Evolutionary conservation across 768 basidiomycete genomes (phyloP).

Genomic region (Tylopilus intermedius): DNA sequence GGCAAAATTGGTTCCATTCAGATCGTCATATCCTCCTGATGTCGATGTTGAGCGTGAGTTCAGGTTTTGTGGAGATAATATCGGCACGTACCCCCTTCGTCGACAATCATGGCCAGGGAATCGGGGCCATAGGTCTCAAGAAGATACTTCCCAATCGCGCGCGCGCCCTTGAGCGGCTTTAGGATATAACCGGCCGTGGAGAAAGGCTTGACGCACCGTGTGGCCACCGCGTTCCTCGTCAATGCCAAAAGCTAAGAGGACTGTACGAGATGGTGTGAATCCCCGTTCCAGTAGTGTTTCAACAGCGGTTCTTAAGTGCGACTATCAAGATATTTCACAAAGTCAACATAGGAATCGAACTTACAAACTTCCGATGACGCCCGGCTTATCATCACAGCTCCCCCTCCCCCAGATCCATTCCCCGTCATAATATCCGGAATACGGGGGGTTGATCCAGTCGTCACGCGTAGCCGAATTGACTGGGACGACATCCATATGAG

Average conservation of each 20-base stretch:
- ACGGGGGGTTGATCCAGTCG: conserved; percentile 47
- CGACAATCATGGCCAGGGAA: conserved; percentile 50
- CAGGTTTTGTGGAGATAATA: neutral
- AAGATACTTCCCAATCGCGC: conserved; percentile 36
- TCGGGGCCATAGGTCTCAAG: conserved; percentile 43
- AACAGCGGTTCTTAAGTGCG: conserved; percentile 19
- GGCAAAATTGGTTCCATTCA: conserved; percentile 31
- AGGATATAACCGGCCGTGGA: neutral
- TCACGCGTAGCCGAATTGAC: conserved; percentile 41
- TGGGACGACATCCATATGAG: conserved; percentile 50
- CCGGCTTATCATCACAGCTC: conserved; percentile 41
- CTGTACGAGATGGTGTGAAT: conserved; percentile 27
- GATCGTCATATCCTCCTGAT: conserved; percentile 26
- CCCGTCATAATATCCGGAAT: conserved; percentile 44
- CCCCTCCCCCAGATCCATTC: conserved; percentile 47
- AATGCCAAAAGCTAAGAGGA: conserved; percentile 38
- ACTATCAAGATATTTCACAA: neutral
- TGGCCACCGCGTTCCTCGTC: conserved; percentile 42
- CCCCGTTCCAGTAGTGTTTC: conserved; percentile 27
- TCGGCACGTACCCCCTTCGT: conserved; percentile 46
- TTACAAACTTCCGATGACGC: conserved; percentile 33
- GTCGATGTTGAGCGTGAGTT: neutral
- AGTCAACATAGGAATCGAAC: neutral
- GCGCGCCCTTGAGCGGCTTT: conserved; percentile 37
- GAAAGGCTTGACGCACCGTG: conserved; percentile 27